Conservation (phyloP, 2,329 filamentous ascomycete species). For the Fusarium decemcellulare region DNA sequence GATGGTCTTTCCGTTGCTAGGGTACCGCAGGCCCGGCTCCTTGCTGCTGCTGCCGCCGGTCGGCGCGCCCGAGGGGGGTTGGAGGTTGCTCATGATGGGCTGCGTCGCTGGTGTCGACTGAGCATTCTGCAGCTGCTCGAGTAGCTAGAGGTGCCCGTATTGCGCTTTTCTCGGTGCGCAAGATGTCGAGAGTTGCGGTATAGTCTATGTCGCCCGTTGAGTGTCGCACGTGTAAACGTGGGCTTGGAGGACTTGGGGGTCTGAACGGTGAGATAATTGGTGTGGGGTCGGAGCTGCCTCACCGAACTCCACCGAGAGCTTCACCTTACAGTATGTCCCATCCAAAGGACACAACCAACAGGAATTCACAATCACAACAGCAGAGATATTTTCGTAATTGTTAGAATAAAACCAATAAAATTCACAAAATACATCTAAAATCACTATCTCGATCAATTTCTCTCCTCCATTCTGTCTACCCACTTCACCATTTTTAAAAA, state of each 20-base stretch:
- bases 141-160: not conserved
- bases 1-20: constrained; percentile 95
- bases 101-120: constrained; percentile 17
- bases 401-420: not conserved
- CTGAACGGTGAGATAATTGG: constrained; percentile 23
- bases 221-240: constrained; percentile 41
- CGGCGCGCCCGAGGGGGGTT: constrained; percentile 60
- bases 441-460: not conserved
- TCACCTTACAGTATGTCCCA: constrained; percentile 15
- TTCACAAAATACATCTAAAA: not conserved
- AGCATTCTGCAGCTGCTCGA: constrained; percentile 36
- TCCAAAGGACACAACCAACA: not conserved
- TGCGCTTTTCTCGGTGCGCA: not conserved
- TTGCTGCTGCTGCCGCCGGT: constrained; percentile 50
- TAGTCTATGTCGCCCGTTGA: constrained; percentile 1
- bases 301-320: constrained; percentile 42
- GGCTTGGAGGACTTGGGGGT: constrained; percentile 25
- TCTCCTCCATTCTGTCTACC: not conserved
- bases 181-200: not conserved
- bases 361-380: too few species aligned
- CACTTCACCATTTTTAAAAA: not conserved
- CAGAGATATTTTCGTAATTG: too few species aligned
- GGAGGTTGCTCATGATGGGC: constrained; percentile 65
- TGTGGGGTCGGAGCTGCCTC: constrained; percentile 44
- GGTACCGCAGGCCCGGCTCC: constrained; percentile 82